Conservation (phyloP, 2,329 filamentous ascomycete genomes). For the Alternaria triticimaculans region DNA sequence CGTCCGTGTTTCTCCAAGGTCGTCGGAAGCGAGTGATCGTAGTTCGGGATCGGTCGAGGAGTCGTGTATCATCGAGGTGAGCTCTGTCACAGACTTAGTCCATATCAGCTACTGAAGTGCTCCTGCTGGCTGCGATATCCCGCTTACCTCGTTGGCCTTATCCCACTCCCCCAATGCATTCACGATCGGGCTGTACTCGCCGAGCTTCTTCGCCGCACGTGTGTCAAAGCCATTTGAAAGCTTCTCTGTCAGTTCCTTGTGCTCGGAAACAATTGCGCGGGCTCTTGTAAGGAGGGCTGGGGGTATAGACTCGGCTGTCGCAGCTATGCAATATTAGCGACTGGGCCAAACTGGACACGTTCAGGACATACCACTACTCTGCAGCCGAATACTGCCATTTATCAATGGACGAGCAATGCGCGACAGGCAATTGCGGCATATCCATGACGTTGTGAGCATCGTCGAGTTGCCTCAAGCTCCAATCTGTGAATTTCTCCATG, state of each 20-base stretch:
- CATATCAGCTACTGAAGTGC: slow-evolving; percentile 24
- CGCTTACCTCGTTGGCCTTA: slow-evolving; percentile 61
- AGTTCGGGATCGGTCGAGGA: slow-evolving; percentile 65
- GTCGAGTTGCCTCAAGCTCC: slow-evolving; percentile 3
- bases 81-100: slow-evolving; percentile 65
- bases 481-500: slow-evolving; percentile 11
- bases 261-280: slow-evolving; percentile 61
- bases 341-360: neutral
- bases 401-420: slow-evolving; percentile 45
- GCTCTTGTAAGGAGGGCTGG: slow-evolving; percentile 63
- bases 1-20: slow-evolving; percentile 71
- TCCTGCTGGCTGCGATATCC: neutral
- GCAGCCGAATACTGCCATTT: slow-evolving; percentile 35
- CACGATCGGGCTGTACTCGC: slow-evolving; percentile 61
- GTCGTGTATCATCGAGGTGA: slow-evolving; percentile 78
- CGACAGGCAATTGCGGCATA: slow-evolving; percentile 57
- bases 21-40: slow-evolving; percentile 66
- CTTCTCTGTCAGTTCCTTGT: slow-evolving; percentile 59
- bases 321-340: slow-evolving; percentile 26
- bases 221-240: slow-evolving; percentile 64
- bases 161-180: slow-evolving; percentile 64
- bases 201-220: slow-evolving; percentile 63
- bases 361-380: slow-evolving; percentile 32
- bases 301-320: slow-evolving; percentile 52
- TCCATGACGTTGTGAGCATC: slow-evolving; percentile 52